These are phyloP conservation scores for Acanthamoeba quina DNA, from an alignment of 208 protist genomes.

Conservation along the genomic window DNA sequence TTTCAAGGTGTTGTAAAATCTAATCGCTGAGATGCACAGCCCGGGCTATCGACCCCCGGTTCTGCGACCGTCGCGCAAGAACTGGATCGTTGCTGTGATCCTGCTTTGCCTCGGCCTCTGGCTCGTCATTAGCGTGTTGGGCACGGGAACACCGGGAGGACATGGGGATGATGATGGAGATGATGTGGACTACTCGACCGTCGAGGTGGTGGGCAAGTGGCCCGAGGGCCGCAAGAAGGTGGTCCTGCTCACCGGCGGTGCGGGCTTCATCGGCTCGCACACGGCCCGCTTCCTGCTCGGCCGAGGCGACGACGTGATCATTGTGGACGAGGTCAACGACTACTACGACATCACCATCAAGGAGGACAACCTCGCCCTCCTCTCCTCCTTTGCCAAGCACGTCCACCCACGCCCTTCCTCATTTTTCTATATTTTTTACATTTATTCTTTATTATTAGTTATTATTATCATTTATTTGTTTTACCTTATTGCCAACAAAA, in stretches of 20 bases:
- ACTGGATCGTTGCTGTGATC: too few species aligned
- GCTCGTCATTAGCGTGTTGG: too few species aligned
- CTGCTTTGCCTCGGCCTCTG: background rate
- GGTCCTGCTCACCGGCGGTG: conserved; percentile 68
- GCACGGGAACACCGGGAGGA: too few species aligned
- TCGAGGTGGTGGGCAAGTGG: background rate
- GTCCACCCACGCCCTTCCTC: background rate
- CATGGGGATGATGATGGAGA: background rate
- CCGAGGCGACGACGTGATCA: conserved; percentile 69
- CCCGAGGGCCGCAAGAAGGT: background rate
- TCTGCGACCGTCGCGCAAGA: too few species aligned
- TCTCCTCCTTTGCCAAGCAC: conserved; percentile 19
- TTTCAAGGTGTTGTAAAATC: too few species aligned
- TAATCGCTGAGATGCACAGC: too few species aligned
- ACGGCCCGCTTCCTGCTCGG: background rate
- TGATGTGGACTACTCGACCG: background rate
- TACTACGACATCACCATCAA: conserved; percentile 73
- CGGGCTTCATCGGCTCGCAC: conserved; percentile 71
- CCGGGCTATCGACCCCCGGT: too few species aligned
- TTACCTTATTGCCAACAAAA: background rate
- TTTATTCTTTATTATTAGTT: too few species aligned
- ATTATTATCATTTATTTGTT: background rate
- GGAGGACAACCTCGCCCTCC: conserved; percentile 56
- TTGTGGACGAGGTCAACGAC: conserved; percentile 72
- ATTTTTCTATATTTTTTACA: background rate